These are phyloP conservation scores for Tetracladium marchalianum DNA, from an alignment of 495 filamentous ascomycete species.

Conservation along the genomic window DNA sequence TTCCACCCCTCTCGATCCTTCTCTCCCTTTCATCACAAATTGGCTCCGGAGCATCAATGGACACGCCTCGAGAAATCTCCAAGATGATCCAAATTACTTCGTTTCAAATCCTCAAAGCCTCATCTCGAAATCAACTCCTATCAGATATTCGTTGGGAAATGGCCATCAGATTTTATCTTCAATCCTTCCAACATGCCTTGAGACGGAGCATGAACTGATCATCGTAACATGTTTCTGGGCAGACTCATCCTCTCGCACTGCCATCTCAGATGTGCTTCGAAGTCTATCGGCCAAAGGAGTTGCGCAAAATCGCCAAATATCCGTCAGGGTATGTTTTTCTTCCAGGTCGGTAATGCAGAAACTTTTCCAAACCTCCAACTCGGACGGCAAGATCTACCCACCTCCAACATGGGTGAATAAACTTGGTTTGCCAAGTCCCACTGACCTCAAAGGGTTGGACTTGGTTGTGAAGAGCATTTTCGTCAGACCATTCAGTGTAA, in stretches of 20 bases:
- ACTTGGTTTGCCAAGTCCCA: constrained; percentile 47
- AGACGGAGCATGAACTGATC: constrained; percentile 51
- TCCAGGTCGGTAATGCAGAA: constrained; percentile 58
- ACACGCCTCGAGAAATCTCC: not conserved
- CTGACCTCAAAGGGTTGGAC: constrained; percentile 46
- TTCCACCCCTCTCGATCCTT: no score
- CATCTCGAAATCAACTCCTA: constrained; percentile 8
- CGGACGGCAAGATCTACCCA: constrained; percentile 45
- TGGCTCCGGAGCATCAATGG: no score
- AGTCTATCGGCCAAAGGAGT: constrained; percentile 16
- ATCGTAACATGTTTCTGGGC: constrained; percentile 76
- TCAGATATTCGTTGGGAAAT: constrained; percentile 13
- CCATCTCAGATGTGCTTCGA: constrained; percentile 23
- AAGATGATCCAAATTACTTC: constrained; percentile 11
- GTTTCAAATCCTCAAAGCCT: constrained; percentile 4
- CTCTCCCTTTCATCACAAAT: no score
- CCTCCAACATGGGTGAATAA: constrained; percentile 41
- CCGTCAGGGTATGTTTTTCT: constrained; percentile 54
- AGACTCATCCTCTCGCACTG: constrained; percentile 39
- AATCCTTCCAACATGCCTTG: constrained; percentile 44
- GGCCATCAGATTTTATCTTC: constrained; percentile 17
- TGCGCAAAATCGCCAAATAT: constrained; percentile 26
- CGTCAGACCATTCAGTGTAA: constrained; percentile 61
- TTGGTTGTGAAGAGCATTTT: constrained; percentile 61
- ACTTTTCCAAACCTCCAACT: constrained; percentile 50